phyloP scores from a whole-genome alignment of 2,329 filamentous ascomycete species.

The Scopulariopsis brevicaulis region DNA sequence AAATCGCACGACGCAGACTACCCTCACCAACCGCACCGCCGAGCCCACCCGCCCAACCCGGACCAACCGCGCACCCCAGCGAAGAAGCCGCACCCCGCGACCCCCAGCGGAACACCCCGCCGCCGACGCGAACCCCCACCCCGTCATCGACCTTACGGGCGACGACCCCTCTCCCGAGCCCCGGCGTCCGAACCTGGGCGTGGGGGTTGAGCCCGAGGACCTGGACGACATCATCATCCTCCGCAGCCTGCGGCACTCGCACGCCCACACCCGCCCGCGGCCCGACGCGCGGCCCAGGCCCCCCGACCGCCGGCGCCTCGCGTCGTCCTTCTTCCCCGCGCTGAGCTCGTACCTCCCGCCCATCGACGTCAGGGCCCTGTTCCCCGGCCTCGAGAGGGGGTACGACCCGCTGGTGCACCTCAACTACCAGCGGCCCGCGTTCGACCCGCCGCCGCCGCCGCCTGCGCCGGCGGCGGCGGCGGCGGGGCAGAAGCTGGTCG shows the following conservation, averaged over 20 bases:
- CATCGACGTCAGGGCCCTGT: background rate
- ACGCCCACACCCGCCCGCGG: background rate
- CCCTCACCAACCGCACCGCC: constrained; percentile 7
- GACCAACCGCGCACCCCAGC: background rate
- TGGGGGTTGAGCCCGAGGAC: constrained; percentile 4
- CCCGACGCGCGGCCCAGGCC: background rate
- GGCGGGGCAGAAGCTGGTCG: constrained; percentile 41
- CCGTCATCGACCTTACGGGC: constrained; percentile 40
- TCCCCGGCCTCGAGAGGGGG: background rate
- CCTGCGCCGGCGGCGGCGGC: constrained; percentile 19
- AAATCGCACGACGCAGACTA: background rate
- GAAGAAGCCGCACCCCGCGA: background rate
- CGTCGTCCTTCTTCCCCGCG: background rate
- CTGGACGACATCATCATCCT: background rate
- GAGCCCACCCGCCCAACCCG: background rate
- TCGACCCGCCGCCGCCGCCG: background rate
- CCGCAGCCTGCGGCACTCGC: background rate
- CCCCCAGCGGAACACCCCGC: background rate
- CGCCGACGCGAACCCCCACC: background rate
- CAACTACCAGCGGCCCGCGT: background rate
- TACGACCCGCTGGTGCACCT: background rate
- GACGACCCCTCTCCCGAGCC: constrained; percentile 20
- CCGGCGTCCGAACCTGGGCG: constrained; percentile 9
- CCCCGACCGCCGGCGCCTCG: background rate
- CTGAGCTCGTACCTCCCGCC: background rate